phyloP scores from a whole-genome alignment of 306 rosid species.

The Alnus glutinosa region DNA sequence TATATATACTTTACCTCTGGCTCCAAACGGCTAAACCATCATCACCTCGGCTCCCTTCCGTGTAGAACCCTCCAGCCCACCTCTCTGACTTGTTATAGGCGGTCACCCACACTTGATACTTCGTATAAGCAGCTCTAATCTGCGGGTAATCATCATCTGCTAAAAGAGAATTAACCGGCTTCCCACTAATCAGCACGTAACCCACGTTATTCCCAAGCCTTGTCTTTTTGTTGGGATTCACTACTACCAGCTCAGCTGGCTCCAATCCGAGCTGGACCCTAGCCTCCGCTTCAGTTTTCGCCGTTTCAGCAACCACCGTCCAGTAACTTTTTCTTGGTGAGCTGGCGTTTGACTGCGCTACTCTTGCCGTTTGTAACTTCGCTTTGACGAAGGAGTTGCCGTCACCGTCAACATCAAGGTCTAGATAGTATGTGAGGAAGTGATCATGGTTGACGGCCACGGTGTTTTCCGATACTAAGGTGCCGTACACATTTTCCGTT shows the following conservation, averaged over 20 bases:
- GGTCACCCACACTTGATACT: slow-evolving; percentile 79
- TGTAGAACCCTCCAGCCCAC: slow-evolving; percentile 83
- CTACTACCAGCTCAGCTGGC: slow-evolving; percentile 58
- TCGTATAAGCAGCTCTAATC: slow-evolving; percentile 65
- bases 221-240: slow-evolving; percentile 66
- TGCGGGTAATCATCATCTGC: slow-evolving; percentile 73
- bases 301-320: slow-evolving; percentile 57
- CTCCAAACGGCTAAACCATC: slow-evolving; percentile 87
- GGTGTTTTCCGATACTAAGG: slow-evolving; percentile 66
- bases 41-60: slow-evolving; percentile 80
- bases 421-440: slow-evolving; percentile 66
- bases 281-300: slow-evolving; percentile 63
- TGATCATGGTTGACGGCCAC: slow-evolving; percentile 77
- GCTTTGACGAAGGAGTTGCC: slow-evolving; percentile 66
- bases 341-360: slow-evolving; percentile 12
- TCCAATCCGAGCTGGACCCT: slow-evolving; percentile 56
- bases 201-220: slow-evolving; percentile 70
- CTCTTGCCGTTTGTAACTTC: slow-evolving; percentile 40
- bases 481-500: slow-evolving; percentile 47
- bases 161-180: slow-evolving; percentile 55
- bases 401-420: slow-evolving; percentile 71
- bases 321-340: slow-evolving; percentile 79
- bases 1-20: slow-evolving; percentile 43
- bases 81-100: slow-evolving; percentile 76
- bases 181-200: slow-evolving; percentile 64